Evolutionary conservation across 2,329 filamentous ascomycete genomes (phyloP), one percentile per base, ranked within the genome.

Genomic region (Pseudogymnoascus sp.): DNA sequence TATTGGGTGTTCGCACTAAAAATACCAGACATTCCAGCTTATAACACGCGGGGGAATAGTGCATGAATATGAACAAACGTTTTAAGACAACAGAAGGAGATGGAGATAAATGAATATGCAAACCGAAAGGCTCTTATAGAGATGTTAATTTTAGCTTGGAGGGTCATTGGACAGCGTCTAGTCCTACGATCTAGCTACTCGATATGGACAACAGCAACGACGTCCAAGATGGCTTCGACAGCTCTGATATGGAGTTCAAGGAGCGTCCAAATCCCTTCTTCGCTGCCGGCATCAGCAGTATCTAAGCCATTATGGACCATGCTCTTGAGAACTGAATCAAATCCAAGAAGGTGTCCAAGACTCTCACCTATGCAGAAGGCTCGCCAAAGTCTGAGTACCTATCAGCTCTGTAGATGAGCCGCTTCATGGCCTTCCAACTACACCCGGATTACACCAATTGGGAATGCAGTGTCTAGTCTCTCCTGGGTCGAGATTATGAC

Each of bases 141-240:
- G 31, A 31, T 12, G 4, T 16, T 18, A 56, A 12, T 18, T 31
- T 0, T 53, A 28, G 4, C 8, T 21, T 42, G 16, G 2, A 5
- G 16, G 2, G 10, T 12, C 38, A 42, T 42, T 42, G 8, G 16
- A 42, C 16, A 18, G 10, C 16, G 8, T 11, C 4, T 18, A 11
- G 11, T 18, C 10, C 8, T 21, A 42, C 16, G 10, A 12, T 42
- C 38, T 18, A 42, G 3, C 16, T 42, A 5, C 2, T 35, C 8
- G 11, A 21, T 44, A 44, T 21, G 18, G 40, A 21, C 11, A 44
- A 44, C 40, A 42, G 18, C 40, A 21, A 40, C n/a, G 37, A 44
- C 18, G 40, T 23, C 4, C 11, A 25, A 18, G n/a, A 59, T 35
- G 59, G 60, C n/a, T 62, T 53, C 59, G 61, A 56, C 59, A 47